Base-by-base conservation (phyloP, 805 yeast genomes). In the Saturnispora gosingensis region DNA sequence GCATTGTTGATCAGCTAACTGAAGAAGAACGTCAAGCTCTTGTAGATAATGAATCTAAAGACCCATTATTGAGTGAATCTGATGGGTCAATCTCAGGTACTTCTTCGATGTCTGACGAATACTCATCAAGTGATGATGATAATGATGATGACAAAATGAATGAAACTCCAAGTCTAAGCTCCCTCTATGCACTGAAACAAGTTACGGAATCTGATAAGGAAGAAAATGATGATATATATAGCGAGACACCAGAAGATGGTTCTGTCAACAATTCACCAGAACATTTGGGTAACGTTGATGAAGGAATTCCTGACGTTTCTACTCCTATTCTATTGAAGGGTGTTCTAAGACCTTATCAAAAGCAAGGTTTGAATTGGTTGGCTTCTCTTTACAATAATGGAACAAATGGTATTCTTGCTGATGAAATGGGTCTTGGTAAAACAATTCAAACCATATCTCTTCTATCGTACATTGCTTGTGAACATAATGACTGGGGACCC, bases 391-490 rank as follows among this genome's bases (percentile, higher is more conserved):
- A 90, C 70, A 88, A 88, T 64, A 88, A 88, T 61, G 81, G 86
- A 52, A 93, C 98, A 5, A 93, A 93, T 66, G 99, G 99, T 56
- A 93, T 93, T 48, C 74, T 93, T 45, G 99, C 99, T 1, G 99
- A 93, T 67, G 99, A 93, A 65, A 93, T 93, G 99, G 99, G 99
- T 51, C 75, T 93, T 42, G 99, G 95, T 58, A 93, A 93, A 65
- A 93, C 99, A 0, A 91, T 93, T 53, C 99, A 93, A 65, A 93
- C 99, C 0, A 93, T 93, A 49, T 80, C 97, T 0, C 68, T 93
- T 42, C 69, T 93, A 18, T 75, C 95, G 0, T 90, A 90, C 65
- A 71, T 93, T 49, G 99, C 99, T 0, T 88, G 97, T 60, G 96
- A 85, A 60, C 90, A 90, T 61, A 85, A 87, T 53, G 79, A 84